A percentile compares a stretch with the other conserved stretches of the same genome.
Conservation (phyloP, 495 filamentous ascomycete genomes). For the Aspergillus indologenus region DNA sequence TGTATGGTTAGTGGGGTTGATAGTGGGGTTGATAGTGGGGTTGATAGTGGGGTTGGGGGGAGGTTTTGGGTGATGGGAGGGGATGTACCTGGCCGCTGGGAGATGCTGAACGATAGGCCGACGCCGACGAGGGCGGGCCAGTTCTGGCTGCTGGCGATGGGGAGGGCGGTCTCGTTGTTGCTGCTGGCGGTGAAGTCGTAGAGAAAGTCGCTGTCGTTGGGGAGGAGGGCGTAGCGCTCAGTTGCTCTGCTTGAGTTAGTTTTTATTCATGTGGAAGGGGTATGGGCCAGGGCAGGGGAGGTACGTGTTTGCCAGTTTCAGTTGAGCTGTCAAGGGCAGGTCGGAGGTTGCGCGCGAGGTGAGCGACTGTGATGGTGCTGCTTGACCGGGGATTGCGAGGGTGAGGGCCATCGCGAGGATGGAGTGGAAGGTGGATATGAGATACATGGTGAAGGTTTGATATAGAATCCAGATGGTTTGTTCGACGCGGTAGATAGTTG, state of each 20-base stretch:
- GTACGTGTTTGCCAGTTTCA: slow-evolving; percentile 26
- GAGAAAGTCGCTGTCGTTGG: slow-evolving; percentile 35
- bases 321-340: slow-evolving; percentile 24
- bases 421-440: slow-evolving; percentile 11
- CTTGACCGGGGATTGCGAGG: slow-evolving; percentile 17
- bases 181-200: slow-evolving; percentile 42
- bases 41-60: slow-evolving; percentile 1
- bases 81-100: slow-evolving; percentile 29
- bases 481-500: neutral
- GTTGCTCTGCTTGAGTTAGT: slow-evolving; percentile 16
- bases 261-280: too few species aligned
- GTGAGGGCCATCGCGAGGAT: slow-evolving; percentile 8
- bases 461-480: neutral
- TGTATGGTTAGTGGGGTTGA: too few species aligned
- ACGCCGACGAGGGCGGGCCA: slow-evolving; percentile 20
- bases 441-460: slow-evolving; percentile 15
- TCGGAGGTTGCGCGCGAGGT: slow-evolving; percentile 19
- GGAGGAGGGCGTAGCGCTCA: slow-evolving; percentile 38
- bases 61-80: neutral
- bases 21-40: neutral
- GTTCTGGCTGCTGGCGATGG: slow-evolving; percentile 23
- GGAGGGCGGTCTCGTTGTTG: neutral
- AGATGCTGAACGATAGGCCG: slow-evolving; percentile 26
- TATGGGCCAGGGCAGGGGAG: too few species aligned
- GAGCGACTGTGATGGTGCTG: slow-evolving; percentile 19